Conservation (phyloP, 257 asterid genomes). For the Anisodus acutangulus region DNA sequence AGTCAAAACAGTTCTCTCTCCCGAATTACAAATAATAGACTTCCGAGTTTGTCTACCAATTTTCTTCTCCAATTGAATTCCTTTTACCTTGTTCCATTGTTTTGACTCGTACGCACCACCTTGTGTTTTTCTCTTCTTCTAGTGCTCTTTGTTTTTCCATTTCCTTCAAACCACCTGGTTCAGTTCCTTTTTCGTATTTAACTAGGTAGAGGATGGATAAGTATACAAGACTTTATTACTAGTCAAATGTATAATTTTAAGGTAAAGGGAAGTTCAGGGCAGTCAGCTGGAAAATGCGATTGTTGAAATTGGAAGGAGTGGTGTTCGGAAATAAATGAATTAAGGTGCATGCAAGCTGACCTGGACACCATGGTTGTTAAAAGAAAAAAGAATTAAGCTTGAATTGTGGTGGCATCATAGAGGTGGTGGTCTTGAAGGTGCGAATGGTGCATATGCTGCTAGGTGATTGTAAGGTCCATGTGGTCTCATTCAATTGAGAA, state of each 20-base stretch:
- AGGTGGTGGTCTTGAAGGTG: conserved; percentile 1
- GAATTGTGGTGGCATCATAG: not conserved
- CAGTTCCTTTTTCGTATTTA: not conserved
- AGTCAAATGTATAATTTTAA: not conserved
- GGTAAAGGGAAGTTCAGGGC: not conserved
- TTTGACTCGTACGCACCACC: not conserved
- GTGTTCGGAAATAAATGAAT: not conserved
- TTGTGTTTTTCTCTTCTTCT: not conserved
- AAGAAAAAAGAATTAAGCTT: not conserved
- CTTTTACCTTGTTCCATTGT: not conserved
- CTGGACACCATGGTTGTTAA: not conserved
- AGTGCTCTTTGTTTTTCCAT: not conserved
- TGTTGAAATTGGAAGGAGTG: not conserved
- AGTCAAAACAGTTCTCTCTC: too few species aligned
- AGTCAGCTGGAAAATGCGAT: not conserved
- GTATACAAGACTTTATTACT: not conserved
- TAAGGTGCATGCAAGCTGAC: not conserved
- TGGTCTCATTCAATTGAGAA: too few species aligned
- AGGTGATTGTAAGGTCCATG: not conserved
- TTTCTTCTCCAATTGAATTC: not conserved
- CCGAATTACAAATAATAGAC: not conserved
- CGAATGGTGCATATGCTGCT: not conserved
- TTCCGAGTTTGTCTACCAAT: not conserved
- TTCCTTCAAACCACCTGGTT: not conserved
- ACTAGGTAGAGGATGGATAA: not conserved